Base-by-base conservation (phyloP, 192 early-diverging fungal species). In the Podila verticillata region DNA sequence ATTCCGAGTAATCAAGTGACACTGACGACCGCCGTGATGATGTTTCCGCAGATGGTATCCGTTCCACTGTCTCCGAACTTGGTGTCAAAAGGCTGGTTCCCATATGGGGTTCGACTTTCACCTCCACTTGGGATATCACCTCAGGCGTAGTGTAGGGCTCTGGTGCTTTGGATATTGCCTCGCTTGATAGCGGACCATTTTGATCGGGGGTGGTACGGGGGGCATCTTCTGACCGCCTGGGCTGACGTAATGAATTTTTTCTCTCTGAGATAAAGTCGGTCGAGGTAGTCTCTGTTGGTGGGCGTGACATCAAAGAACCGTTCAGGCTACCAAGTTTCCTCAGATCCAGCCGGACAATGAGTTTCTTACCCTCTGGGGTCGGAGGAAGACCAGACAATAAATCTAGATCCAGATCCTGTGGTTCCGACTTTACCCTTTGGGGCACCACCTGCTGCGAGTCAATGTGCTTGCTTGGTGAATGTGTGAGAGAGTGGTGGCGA, bases 271-370 rank as follows among this genome's bases (percentile, higher is more conserved):
- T 15, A 44, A 15, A 3, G 39, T 44, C 39, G 13, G 39, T 15
- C 39, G 39, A 44, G 13, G 39, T 15, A 44, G 15, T 44, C 39
- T n/a, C 51, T 54, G 51, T 24, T 12, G 51, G 22, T 1, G 74
- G 35, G 7, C 32, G 56, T 32, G 51, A 29, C 32, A 44, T 62
- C 2, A 20, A 5, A 3, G 66, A 57, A 6, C 17, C 4, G 7
- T 69, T 74, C 34, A 48, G 39, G 7, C 59, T 51, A 2, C 61
- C 47, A 19, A 75, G 32, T 48, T 69, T 75, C 48, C 74, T 68
- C 62, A 75, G 44, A 35, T 75, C 74, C 24, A 75, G 51, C n/a
- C 74, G 61, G 0, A 75, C 74, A 28, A 75, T 31, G 2, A 75
- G 54, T 7, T 47, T 75, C 22, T 36, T 31, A 10, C 48, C 62